A percentile compares a stretch with the other conserved stretches of the same genome.
Evolutionary conservation across 345 rosid species (phyloP).

Genomic region (Streptanthus diversifolius): DNA sequence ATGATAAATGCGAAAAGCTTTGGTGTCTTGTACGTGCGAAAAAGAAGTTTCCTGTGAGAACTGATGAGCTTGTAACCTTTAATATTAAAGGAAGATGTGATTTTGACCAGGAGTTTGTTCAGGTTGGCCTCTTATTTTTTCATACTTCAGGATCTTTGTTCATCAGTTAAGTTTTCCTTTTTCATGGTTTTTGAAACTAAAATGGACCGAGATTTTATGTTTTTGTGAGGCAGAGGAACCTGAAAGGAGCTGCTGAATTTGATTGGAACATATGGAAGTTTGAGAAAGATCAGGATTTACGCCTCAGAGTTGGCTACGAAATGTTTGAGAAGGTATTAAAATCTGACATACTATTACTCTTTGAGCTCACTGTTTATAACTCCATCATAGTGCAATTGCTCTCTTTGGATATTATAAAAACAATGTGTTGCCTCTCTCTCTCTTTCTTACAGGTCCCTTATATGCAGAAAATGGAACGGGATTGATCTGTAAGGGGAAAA

Average conservation of each 20-base stretch:
- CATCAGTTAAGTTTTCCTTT: background rate
- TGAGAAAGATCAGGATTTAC: constrained; percentile 73
- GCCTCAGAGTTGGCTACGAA: constrained; percentile 77
- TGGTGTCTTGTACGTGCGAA: constrained; percentile 58
- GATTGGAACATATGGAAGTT: constrained; percentile 69
- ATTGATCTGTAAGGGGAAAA: constrained; percentile 45
- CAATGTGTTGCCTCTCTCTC: background rate
- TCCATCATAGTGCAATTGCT: background rate
- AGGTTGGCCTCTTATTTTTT: constrained; percentile 38
- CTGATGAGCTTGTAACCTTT: constrained; percentile 50
- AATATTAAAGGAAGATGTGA: constrained; percentile 68
- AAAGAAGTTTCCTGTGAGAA: constrained; percentile 60
- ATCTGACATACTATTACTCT: background rate
- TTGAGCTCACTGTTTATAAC: background rate
- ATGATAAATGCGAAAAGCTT: constrained; percentile 58
- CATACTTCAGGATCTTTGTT: background rate
- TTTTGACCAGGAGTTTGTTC: constrained; percentile 60
- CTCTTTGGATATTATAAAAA: background rate
- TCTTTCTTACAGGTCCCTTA: constrained; percentile 60
- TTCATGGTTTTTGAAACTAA: background rate
- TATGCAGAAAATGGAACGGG: constrained; percentile 76
- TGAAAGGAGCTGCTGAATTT: constrained; percentile 75
- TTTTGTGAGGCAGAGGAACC: constrained; percentile 52
- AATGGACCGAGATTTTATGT: constrained; percentile 2
- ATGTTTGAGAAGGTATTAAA: constrained; percentile 59